These are phyloP conservation scores for Termitomyces eurrhizus DNA, from an alignment of 768 basidiomycete genomes.

Conservation along the genomic window DNA sequence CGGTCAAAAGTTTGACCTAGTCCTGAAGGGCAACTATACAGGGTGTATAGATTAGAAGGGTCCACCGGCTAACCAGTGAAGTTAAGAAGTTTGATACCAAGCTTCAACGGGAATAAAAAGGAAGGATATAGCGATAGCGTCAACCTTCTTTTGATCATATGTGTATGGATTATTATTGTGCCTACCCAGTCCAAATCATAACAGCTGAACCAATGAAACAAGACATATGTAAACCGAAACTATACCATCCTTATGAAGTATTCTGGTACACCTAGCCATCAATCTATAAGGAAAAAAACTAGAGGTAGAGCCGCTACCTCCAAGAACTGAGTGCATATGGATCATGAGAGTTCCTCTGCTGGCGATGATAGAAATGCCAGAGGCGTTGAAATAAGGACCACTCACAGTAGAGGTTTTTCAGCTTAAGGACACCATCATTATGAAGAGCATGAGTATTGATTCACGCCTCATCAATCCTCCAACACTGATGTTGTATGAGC, in stretches of 20 bases:
- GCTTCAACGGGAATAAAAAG: conserved; percentile 18
- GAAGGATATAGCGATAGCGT: conserved; percentile 3
- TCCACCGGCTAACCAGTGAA: conserved; percentile 48
- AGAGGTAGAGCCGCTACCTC: not conserved
- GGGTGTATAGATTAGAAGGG: not conserved
- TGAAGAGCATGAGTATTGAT: not conserved
- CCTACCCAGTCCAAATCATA: too few relatives aligned
- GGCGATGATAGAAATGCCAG: conserved; percentile 35
- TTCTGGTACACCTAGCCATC: conserved; percentile 53
- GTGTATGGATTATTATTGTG: not conserved
- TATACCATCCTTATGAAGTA: conserved; percentile 40
- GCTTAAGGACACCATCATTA: not conserved
- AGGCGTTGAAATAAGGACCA: not conserved
- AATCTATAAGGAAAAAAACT: conserved; percentile 25
- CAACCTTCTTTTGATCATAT: not conserved
- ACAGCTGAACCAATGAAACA: too few relatives aligned
- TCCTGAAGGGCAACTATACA: too few relatives aligned
- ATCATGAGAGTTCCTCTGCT: conserved; percentile 52
- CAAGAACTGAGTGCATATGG: not conserved
- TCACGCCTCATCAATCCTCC: conserved; percentile 40
- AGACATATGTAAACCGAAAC: conserved; percentile 43
- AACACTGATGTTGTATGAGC: conserved; percentile 59
- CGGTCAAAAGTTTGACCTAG: too few relatives aligned
- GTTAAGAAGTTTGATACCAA: conserved; percentile 43
- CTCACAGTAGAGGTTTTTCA: not conserved